Base-by-base conservation (phyloP, 768 basidiomycete species). In the Russula virescens region DNA sequence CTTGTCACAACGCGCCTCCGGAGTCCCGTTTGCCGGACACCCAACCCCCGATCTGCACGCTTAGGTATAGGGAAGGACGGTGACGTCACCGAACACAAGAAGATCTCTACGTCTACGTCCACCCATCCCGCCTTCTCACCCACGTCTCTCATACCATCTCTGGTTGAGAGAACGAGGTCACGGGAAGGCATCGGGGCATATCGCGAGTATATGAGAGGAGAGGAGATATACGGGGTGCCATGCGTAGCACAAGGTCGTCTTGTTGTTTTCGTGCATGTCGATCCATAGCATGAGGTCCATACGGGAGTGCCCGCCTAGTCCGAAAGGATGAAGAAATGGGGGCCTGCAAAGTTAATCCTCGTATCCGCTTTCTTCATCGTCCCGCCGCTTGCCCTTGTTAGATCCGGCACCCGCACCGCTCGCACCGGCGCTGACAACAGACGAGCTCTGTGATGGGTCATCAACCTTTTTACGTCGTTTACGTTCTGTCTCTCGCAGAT, bases 401-500 rank as follows among this genome's bases (percentile, higher is more conserved):
- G 47, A 31, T 5, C 58, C 42, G 16, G 18, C 25, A 26, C 43
- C n/a, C 16, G 38, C 40, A 31, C 31, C 8, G 31, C 31, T 31
- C 1, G 49, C 35, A n/a, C 56, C 34, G 7, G 49, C 34, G 21
- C 49, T 38, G 25, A 34, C 45, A 5, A 51, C 46, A 18, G 62
- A 63, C 5, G 42, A 45, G 23, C 62, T 63, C 49, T 40, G 55
- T 25, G 34, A 58, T 3, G 65, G 69, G 49, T 68, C 68, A 21
- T 71, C 71, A 48, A 72, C 69, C 63, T 77, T 77, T 66, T 77
- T 78, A 62, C 80, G 73, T 9, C 82, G 76, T 68, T 79, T 82
- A 42, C 84, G 79, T 67, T 83, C 82, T 1, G 76, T 80, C 68
- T 84, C 83, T 34, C 84, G 80, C 34, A 83, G 77, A 65, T 85